Evolutionary conservation across 768 basidiomycete species (phyloP).

Genomic region (Boletus patriciae): DNA sequence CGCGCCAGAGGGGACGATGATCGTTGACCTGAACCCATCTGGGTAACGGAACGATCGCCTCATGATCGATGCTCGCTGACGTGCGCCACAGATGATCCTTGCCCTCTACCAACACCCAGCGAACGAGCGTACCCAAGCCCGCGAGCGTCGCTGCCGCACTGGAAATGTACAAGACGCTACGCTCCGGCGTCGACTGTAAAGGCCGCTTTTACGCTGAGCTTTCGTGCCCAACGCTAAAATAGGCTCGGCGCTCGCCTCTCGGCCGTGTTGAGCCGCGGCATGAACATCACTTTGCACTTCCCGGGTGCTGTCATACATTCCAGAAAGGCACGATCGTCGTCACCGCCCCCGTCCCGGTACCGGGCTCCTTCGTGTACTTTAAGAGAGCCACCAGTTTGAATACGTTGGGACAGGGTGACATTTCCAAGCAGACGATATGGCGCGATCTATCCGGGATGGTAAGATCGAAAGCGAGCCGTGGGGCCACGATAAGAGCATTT

Average conservation of each 20-base stretch:
- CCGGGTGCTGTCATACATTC: conserved; percentile 40
- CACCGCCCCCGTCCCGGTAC: conserved; percentile 37
- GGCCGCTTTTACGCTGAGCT: conserved; percentile 45
- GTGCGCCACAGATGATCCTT: conserved; percentile 41
- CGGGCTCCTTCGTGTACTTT: conserved; percentile 25
- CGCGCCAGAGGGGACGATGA: background rate
- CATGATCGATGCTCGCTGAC: background rate
- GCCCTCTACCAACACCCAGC: conserved; percentile 47
- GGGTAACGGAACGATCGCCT: background rate
- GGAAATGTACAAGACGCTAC: conserved; percentile 42
- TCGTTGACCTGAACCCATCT: background rate
- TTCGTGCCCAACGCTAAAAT: conserved; percentile 34
- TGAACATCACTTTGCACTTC: conserved; percentile 33
- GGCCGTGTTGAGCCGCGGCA: conserved; percentile 39
- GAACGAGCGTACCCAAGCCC: conserved; percentile 42
- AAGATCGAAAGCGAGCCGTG: conserved; percentile 49
- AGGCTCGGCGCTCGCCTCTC: conserved; percentile 30
- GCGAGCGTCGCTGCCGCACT: conserved; percentile 41
- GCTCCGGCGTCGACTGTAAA: conserved; percentile 46
- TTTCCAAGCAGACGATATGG: conserved; percentile 55
- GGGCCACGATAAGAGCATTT: conserved; percentile 49
- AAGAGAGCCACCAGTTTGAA: conserved; percentile 36
- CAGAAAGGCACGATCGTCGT: conserved; percentile 45
- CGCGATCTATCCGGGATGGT: conserved; percentile 34
- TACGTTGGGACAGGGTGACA: conserved; percentile 44